phyloP scores from a whole-genome alignment of 768 basidiomycete genomes.

The Trametes coccinea region DNA sequence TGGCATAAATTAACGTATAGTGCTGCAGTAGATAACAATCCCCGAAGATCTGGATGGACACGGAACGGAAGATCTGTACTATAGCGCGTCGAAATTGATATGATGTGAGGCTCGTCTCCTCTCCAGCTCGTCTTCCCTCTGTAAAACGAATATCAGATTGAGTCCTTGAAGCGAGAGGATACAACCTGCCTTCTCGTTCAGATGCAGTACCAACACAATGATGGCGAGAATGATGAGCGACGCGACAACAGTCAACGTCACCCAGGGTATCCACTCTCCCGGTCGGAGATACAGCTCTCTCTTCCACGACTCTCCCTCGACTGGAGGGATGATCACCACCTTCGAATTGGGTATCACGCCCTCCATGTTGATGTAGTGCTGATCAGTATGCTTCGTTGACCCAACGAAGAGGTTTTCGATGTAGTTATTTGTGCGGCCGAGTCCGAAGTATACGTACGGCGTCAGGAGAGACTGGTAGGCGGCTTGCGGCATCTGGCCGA shows the following conservation, averaged over 20 bases:
- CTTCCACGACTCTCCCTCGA: constrained; percentile 68
- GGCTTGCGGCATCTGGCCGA: constrained; percentile 91
- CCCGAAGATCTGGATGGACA: constrained; percentile 3
- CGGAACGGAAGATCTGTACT: constrained; percentile 29
- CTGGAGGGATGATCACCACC: constrained; percentile 86
- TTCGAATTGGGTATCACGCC: constrained; percentile 98
- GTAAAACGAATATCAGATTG: constrained; percentile 17
- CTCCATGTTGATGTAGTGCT: constrained; percentile 91
- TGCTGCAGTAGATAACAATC: constrained; percentile 4
- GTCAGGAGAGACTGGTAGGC: constrained; percentile 88
- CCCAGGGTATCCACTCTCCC: constrained; percentile 98
- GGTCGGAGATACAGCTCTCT: constrained; percentile 89
- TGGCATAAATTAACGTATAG: constrained; percentile 11
- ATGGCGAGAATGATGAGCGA: constrained; percentile 72
- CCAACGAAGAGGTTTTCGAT: constrained; percentile 99
- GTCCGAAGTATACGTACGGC: constrained; percentile 94
- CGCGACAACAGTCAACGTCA: constrained; percentile 82
- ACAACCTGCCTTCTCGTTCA: constrained; percentile 83
- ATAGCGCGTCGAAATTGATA: constrained; percentile 97
- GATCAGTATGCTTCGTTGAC: constrained; percentile 68
- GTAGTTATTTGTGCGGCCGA: constrained; percentile 98
- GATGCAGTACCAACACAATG: constrained; percentile 83
- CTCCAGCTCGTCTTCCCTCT: constrained; percentile 95
- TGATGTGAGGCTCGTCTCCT: constrained; percentile 86
- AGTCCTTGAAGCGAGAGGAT: neutral